A percentile compares a stretch with the other conserved stretches of the same genome.
phyloP scores from a whole-genome alignment of 1,139 yeast species.

The Petasospora rhodanensis region DNA sequence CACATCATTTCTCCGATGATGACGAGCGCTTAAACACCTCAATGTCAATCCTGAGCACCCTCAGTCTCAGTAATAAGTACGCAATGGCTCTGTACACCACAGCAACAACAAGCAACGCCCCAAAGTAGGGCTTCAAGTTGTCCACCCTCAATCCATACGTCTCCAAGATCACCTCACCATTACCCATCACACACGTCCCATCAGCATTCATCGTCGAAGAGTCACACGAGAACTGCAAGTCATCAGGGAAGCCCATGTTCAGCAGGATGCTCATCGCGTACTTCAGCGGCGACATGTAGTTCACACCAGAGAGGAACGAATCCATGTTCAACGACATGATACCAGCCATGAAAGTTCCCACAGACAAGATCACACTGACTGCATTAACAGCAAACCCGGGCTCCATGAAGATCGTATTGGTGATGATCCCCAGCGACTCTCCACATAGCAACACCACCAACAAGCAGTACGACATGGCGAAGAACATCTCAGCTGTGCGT shows the following conservation, averaged over 20 bases:
- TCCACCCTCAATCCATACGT: constrained; percentile 34
- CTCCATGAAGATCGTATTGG: constrained; percentile 69
- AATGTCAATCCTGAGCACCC: constrained; percentile 21
- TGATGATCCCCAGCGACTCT: constrained; percentile 75
- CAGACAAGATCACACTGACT: constrained; percentile 55
- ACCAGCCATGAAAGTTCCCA: constrained; percentile 86
- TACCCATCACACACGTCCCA: constrained; percentile 40
- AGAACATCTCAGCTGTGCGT: constrained; percentile 62
- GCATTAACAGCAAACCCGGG: constrained; percentile 77
- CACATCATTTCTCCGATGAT: no score
- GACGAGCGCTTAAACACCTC: constrained; percentile 8
- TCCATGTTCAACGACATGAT: constrained; percentile 77
- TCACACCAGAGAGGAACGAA: constrained; percentile 58
- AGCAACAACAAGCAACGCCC: constrained; percentile 29
- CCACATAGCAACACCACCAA: constrained; percentile 66
- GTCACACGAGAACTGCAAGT: constrained; percentile 38
- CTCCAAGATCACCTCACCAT: constrained; percentile 47
- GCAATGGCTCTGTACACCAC: constrained; percentile 35
- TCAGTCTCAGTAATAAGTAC: constrained; percentile 27
- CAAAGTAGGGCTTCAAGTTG: constrained; percentile 30
- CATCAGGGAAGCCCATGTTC: constrained; percentile 41
- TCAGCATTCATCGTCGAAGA: constrained; percentile 30
- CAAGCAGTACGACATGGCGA: constrained; percentile 54
- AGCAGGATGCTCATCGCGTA: constrained; percentile 59
- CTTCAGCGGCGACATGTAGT: constrained; percentile 70